Evolutionary conservation across 2,329 filamentous ascomycete species (phyloP), one percentile per base, ranked within the genome.

Genomic region (Colletotrichum ledebouriae): DNA sequence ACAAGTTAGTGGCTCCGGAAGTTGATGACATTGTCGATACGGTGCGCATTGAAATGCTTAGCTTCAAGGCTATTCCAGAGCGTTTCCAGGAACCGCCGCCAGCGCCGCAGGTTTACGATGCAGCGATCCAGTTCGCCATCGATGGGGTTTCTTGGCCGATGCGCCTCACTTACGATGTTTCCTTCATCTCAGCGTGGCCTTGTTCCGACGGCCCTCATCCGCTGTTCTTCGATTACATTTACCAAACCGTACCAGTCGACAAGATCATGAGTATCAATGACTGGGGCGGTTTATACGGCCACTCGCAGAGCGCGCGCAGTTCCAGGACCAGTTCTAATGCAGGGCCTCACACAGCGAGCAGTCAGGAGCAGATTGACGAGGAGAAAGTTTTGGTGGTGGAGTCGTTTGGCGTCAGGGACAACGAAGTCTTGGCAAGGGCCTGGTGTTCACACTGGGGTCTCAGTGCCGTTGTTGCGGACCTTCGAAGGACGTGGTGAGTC

Each of bases 361-460:
- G 71, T 55, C 73, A 74, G 44, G 79, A 82, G 13, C 80, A 83
- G 13, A 80, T 84, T 17, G 87, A 90, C 62, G 81, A 87, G 29
- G 90, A 91, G 72, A 86, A 87, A 72, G 90, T 94, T 3, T 81
- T 94, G 9, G 89, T 91, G 4, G 84, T 94, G 13, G 90, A 94
- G 78, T 90, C 91, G 0, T 89, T 92, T 75, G 92, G 92, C 1
- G 90, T 91, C 22, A 83, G 83, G 56, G 92, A 94, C 77, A 93
- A 94, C 72, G 92, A 94, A 77, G 91, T 93, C 4, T 85, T 94
- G 73, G 91, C 90, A 1, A 82, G 92, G 70, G 91, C 92, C 6
- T 94, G 92, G 92, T 94, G 91, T 76, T 87, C 90, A 63, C 90
- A 93, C 73, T 92, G 90, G 87, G 92, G 92, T 2, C 78, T 93